Percentiles rank a stretch among this genome's conserved stretches.
These are phyloP conservation scores for Stemphylium vesicarium DNA, from an alignment of 2,329 filamentous ascomycete species.

Conservation along the genomic window DNA sequence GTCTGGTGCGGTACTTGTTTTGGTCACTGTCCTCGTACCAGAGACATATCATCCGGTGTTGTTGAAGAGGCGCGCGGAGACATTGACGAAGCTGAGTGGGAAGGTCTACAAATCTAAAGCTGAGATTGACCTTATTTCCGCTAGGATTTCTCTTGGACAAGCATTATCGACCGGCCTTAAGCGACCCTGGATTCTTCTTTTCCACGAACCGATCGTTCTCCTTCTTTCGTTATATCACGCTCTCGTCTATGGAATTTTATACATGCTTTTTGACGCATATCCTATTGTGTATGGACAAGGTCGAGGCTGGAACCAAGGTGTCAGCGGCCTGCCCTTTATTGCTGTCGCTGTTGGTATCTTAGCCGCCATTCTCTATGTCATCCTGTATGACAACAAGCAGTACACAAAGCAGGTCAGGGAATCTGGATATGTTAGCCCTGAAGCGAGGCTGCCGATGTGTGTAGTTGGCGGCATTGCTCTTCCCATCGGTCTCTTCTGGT, in stretches of 20 bases:
- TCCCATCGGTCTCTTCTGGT: slow-evolving; percentile 59
- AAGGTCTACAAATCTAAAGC: slow-evolving; percentile 42
- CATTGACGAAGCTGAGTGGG: slow-evolving; percentile 66
- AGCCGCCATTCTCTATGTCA: slow-evolving; percentile 30
- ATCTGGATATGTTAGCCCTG: slow-evolving; percentile 57
- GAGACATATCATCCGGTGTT: slow-evolving; percentile 69
- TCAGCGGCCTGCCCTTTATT: slow-evolving; percentile 48
- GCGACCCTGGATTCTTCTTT: slow-evolving; percentile 27
- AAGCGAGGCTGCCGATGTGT: slow-evolving; percentile 56
- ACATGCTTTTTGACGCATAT: slow-evolving; percentile 58
- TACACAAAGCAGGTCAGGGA: slow-evolving; percentile 42
- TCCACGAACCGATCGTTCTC: slow-evolving; percentile 29
- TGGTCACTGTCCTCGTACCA: slow-evolving; percentile 49
- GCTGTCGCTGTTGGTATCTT: slow-evolving; percentile 26
- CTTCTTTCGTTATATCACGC: slow-evolving; percentile 32
- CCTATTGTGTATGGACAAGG: slow-evolving; percentile 52
- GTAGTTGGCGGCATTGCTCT: slow-evolving; percentile 62
- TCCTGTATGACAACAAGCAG: slow-evolving; percentile 41
- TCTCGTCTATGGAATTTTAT: slow-evolving; percentile 53
- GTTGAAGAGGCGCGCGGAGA: slow-evolving; percentile 64
- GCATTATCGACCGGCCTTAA: slow-evolving; percentile 28
- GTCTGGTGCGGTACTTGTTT: slow-evolving; percentile 48
- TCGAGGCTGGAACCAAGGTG: slow-evolving; percentile 44
- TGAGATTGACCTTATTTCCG: slow-evolving; percentile 55
- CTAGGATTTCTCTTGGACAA: slow-evolving; percentile 1